Evolutionary conservation across 2,329 filamentous ascomycete species (phyloP), one percentile per base, ranked within the genome.

Genomic region (Purpureocillium takamizusanense): DNA sequence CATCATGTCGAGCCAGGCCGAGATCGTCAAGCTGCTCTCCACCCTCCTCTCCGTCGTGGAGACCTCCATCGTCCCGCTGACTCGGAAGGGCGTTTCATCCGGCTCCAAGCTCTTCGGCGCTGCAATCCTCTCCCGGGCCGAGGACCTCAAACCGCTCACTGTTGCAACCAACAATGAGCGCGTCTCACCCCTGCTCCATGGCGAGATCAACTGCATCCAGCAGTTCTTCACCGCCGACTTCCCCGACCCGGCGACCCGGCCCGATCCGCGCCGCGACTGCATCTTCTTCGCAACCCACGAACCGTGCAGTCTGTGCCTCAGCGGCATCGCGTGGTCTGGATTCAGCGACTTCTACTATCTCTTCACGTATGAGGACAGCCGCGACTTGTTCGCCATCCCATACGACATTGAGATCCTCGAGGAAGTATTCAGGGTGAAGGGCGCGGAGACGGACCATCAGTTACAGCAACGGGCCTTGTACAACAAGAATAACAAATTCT

Each of bases 121-220:
- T 4, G 70, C 73, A 9, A 70, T 78, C 42, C 59, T 77, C 4
- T 57, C 61, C 7, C 62, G 65, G 1, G 35, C 53, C 21, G 21
- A 10, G 2, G 52, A 50, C 13, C 63, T 76, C 6, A 33, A 46
- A 0, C 60, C 67, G 3, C 52, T 70, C 12, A 72, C 68, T 0
- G 65, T 72, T 6, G 63, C 72, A 9, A 76, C 71, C 33, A 78
- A 78, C 59, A 68, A 76, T 52, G 73, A 77, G 52, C 62, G 62
- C 10, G 52, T 51, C 1, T 76, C 73, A 4, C 74, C 74, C 2
- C 61, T 77, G 4, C 61, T 77, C 8, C 74, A 77, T 52, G 74
- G 73, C 43, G 74, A 78, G 46, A 74, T 77, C 53, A 73, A 76
- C 53, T 77, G 73, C 60, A 76, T 78, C 54, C 72, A 76, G 47